Conservation (phyloP, 768 basidiomycete genomes). For the Sarcodon aspratus region DNA sequence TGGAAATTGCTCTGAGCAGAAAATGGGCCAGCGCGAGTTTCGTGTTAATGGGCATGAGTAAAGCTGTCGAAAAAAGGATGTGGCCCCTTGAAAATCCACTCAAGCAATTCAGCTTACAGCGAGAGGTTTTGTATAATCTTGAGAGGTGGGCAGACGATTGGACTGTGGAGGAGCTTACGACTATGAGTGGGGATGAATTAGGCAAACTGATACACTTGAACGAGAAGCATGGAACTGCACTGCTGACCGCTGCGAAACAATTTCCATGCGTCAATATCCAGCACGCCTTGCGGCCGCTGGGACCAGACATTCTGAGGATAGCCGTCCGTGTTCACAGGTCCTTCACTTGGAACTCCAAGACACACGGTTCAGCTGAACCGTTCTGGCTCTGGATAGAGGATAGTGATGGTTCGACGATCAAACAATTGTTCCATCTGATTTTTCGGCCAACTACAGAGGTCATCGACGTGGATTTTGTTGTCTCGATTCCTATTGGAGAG, state of each 20-base stretch:
- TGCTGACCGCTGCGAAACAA: slow-evolving; percentile 70
- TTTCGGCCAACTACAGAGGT: slow-evolving; percentile 54
- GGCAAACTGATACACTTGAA: slow-evolving; percentile 82
- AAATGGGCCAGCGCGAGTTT: slow-evolving; percentile 82
- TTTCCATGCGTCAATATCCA: slow-evolving; percentile 67
- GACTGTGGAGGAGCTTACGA: slow-evolving; percentile 59
- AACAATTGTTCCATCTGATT: slow-evolving; percentile 65
- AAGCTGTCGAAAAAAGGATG: slow-evolving; percentile 82
- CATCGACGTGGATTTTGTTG: slow-evolving; percentile 66
- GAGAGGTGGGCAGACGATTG: slow-evolving; percentile 76
- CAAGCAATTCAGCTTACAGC: slow-evolving; percentile 65
- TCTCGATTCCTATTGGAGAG: slow-evolving; percentile 52
- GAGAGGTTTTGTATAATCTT: slow-evolving; percentile 69
- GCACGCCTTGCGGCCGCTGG: slow-evolving; percentile 70
- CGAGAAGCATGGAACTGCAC: slow-evolving; percentile 68
- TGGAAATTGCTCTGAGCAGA: slow-evolving; percentile 88
- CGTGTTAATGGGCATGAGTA: slow-evolving; percentile 83
- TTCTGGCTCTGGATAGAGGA: slow-evolving; percentile 98
- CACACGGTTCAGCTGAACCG: slow-evolving; percentile 70
- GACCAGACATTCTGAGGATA: slow-evolving; percentile 74
- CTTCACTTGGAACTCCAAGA: slow-evolving; percentile 72
- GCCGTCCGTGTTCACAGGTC: slow-evolving; percentile 45
- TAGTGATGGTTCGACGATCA: slow-evolving; percentile 64
- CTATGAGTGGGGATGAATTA: slow-evolving; percentile 52
- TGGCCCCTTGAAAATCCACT: slow-evolving; percentile 96